Conservation (phyloP, 306 rosid species). For the Mimosa bimucronata region DNA sequence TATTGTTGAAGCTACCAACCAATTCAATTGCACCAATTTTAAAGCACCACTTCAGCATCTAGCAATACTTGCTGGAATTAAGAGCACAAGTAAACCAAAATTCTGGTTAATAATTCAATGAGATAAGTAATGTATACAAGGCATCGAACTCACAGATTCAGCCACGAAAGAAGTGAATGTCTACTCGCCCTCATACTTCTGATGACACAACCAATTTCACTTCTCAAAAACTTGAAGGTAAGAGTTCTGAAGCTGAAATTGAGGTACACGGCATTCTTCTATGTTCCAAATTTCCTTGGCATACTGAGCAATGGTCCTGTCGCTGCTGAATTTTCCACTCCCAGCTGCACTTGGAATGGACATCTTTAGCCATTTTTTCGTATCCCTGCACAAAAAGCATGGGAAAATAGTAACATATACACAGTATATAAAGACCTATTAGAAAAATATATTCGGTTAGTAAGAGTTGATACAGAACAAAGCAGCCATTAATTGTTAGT, state of each 20-base stretch:
- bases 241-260: constrained; percentile 32
- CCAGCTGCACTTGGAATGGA: constrained; percentile 98
- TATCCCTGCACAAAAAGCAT: constrained; percentile 66
- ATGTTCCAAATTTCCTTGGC: constrained; percentile 98
- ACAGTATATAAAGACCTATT: background rate
- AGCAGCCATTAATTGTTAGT: background rate
- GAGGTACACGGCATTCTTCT: constrained; percentile 86
- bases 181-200: constrained; percentile 14
- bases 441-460: background rate
- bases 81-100: too few relatives aligned
- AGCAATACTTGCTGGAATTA: too few relatives aligned
- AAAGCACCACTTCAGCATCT: too few relatives aligned
- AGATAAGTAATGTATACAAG: too few relatives aligned
- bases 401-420: background rate
- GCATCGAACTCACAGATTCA: background rate
- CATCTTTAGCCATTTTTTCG: constrained; percentile 84
- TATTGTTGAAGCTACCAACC: too few relatives aligned
- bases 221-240: constrained; percentile 33
- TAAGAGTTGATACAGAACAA: background rate
- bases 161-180: constrained; percentile 24
- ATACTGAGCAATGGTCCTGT: constrained; percentile 90
- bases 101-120: too few relatives aligned
- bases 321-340: constrained; percentile 95
- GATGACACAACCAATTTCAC: background rate
- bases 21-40: too few relatives aligned